Base-by-base conservation (phyloP, 345 rosid species). In the Abelmoschus esculentus region DNA sequence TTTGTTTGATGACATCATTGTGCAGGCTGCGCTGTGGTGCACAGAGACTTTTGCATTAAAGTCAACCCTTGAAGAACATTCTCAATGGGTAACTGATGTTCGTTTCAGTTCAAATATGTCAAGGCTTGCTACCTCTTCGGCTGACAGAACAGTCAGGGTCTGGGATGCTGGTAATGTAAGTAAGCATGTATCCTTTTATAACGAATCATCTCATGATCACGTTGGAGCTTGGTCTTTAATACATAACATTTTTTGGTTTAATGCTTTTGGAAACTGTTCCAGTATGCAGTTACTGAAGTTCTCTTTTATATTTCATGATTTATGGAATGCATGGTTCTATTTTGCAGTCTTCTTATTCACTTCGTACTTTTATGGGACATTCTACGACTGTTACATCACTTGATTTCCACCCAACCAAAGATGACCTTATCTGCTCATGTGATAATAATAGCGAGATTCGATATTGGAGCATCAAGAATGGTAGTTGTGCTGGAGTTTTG, bases 391-490 rank as follows among this genome's bases (percentile, higher is more conserved):
- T 81, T 14, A 80, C 70, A 84, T 86, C 95, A 17, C 77, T 89
- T 70, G 95, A 86, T 69, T 89, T 89, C 78, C 89, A 89, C 70
- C 95, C 95, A 2, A 77, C 66, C 66, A 85, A 81, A 72, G 91
- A 86, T 66, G 89, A 89, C 61, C 82, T 86, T 53, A 71, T 89
- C 66, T 89, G 83, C 76, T 89, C 95, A 5, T 89, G 86, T 22
- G 95, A 89, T 75, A 72, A 68, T 22, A 72, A 73, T 74, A 77
- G 75, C 36, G 95, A 89, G 77, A 83, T 82, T 70, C 88, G 95
- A 38, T 89, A 80, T 71, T 89, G 95, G 95, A 89, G 86, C 38
- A 85, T 89, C 67, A 86, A 79, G 75, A 86, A 84, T 69, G 95
- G 89, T 18, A 77, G 81, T 71, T 81, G 84, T 76, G 84, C 81